Conservation (phyloP, 148 eudicot species). For the Nyssa sinensis region DNA sequence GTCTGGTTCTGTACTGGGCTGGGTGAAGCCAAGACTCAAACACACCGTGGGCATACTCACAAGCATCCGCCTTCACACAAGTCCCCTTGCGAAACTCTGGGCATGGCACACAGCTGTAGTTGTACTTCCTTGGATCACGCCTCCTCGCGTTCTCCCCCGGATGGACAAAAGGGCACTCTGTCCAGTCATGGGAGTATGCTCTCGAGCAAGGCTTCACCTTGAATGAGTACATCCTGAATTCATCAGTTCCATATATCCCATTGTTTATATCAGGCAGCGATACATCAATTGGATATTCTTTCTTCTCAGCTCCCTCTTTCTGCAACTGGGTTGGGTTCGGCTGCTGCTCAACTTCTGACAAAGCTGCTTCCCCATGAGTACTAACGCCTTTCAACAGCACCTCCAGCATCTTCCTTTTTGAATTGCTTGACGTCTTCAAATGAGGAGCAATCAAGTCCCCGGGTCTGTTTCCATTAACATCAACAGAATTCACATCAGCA, state of each 20-base stretch:
- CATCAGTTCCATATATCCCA: slow-evolving; percentile 75
- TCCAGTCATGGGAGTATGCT: slow-evolving; percentile 97
- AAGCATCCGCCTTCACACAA: slow-evolving; percentile 66
- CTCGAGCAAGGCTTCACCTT: slow-evolving; percentile 96
- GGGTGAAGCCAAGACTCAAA: slow-evolving; percentile 98
- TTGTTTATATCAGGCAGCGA: slow-evolving; percentile 82
- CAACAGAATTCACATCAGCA: slow-evolving; percentile 49
- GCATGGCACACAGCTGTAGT: slow-evolving; percentile 91
- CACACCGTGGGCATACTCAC: slow-evolving; percentile 96
- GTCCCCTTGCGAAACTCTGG: slow-evolving; percentile 86
- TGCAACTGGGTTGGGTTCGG: not conserved
- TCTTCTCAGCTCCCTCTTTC: slow-evolving; percentile 40
- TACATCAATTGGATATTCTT: slow-evolving; percentile 62
- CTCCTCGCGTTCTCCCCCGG: slow-evolving; percentile 96
- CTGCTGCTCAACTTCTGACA: too few relatives aligned
- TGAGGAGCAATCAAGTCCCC: slow-evolving; percentile 52
- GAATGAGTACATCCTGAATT: slow-evolving; percentile 86
- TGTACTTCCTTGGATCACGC: slow-evolving; percentile 74
- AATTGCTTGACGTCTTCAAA: slow-evolving; percentile 27
- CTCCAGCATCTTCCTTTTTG: slow-evolving; percentile 36
- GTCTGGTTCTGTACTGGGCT: slow-evolving; percentile 82
- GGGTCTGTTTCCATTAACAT: slow-evolving; percentile 57
- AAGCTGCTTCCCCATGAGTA: not conserved
- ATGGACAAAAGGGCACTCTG: slow-evolving; percentile 94
- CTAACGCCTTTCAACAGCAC: slow-evolving; percentile 37